Percentiles rank a stretch among this genome's conserved stretches.
These are phyloP conservation scores for Sporothrix schenckii DNA, from an alignment of 2,329 filamentous ascomycete genomes.

Conservation along the genomic window DNA sequence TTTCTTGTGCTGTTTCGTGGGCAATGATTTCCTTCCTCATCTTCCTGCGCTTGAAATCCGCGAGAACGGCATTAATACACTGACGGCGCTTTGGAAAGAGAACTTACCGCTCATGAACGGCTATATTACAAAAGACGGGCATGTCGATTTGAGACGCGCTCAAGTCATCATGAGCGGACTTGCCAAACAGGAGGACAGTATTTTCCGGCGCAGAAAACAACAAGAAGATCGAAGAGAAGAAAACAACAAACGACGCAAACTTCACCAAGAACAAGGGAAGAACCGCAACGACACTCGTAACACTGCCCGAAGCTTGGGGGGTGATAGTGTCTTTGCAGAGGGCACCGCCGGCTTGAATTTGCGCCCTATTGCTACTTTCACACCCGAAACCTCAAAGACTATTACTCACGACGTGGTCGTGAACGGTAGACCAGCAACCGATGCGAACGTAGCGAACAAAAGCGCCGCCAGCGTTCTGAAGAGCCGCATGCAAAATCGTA, in stretches of 20 bases:
- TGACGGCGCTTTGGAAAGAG: conserved; percentile 96
- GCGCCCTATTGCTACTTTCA: conserved; percentile 52
- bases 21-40: conserved; percentile 97
- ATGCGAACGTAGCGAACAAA: conserved; percentile 84
- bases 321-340: conserved; percentile 36
- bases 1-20: conserved; percentile 98
- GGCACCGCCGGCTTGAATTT: conserved; percentile 37
- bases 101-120: conserved; percentile 90
- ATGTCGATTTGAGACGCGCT: conserved; percentile 81
- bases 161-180: conserved; percentile 87
- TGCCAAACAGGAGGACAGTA: conserved; percentile 89
- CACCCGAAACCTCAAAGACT: conserved; percentile 56
- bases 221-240: conserved; percentile 82
- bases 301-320: conserved; percentile 24
- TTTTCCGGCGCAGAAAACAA: conserved; percentile 86
- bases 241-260: conserved; percentile 74
- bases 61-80: conserved; percentile 93
- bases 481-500: conserved; percentile 67
- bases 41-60: conserved; percentile 96
- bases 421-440: conserved; percentile 67
- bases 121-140: conserved; percentile 93
- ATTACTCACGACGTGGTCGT: conserved; percentile 89
- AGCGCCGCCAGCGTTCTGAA: conserved; percentile 89
- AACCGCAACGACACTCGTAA: neutral
- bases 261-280: conserved; percentile 64